Percentiles rank a stretch among this genome's conserved stretches.
Conservation (phyloP, 495 filamentous ascomycete species). For the Talaromyces liani region DNA sequence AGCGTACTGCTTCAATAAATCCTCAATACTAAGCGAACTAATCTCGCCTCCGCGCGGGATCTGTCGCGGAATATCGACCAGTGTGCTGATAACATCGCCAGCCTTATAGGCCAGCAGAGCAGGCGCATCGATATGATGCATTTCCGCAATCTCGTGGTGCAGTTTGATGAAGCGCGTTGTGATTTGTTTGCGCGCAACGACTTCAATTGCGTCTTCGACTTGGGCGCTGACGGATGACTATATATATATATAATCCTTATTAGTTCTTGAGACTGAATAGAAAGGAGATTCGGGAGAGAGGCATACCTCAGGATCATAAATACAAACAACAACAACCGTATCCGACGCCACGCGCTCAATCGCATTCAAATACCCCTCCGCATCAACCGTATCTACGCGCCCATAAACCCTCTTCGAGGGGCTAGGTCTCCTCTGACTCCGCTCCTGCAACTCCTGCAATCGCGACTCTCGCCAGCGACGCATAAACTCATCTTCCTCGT, state of each 20-base stretch:
- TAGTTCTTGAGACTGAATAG: slow-evolving; percentile 14
- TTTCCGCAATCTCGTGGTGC: slow-evolving; percentile 88
- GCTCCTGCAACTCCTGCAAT: slow-evolving; percentile 66
- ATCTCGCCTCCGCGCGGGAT: slow-evolving; percentile 62
- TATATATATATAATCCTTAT: slow-evolving; percentile 11
- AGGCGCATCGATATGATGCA: slow-evolving; percentile 82
- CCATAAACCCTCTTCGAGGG: slow-evolving; percentile 73
- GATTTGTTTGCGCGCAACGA: slow-evolving; percentile 60
- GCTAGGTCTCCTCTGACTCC: slow-evolving; percentile 44
- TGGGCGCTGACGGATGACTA: slow-evolving; percentile 68
- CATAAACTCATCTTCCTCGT: slow-evolving; percentile 78
- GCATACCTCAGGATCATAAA: slow-evolving; percentile 83
- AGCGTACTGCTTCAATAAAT: slow-evolving; percentile 50
- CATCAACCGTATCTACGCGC: slow-evolving; percentile 75
- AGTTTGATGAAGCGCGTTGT: slow-evolving; percentile 83
- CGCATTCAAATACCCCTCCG: slow-evolving; percentile 84
- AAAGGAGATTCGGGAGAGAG: slow-evolving; percentile 5
- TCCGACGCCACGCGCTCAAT: slow-evolving; percentile 80
- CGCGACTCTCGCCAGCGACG: slow-evolving; percentile 73
- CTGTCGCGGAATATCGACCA: slow-evolving; percentile 79
- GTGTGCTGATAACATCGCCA: slow-evolving; percentile 83
- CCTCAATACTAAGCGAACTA: slow-evolving; percentile 52
- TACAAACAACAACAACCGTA: slow-evolving; percentile 86
- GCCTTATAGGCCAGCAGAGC: slow-evolving; percentile 83
- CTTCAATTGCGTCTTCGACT: slow-evolving; percentile 68